Evolutionary conservation across 139 green algal genomes (phyloP).

Genomic region (Prasinococcaceae sp.): DNA sequence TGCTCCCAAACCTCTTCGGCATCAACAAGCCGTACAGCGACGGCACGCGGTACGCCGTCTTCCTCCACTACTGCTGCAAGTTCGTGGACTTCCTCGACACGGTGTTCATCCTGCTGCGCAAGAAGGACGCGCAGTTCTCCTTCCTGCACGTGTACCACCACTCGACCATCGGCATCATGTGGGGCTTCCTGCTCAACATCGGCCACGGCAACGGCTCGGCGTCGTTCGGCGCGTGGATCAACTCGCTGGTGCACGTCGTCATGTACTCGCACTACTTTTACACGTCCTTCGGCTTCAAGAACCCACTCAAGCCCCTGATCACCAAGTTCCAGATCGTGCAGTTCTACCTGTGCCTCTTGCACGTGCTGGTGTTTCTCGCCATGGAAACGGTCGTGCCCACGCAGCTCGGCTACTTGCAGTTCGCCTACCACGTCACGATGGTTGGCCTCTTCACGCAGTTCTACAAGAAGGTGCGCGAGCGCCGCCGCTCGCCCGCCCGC

Average conservation of each 20-base stretch:
- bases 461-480: slow-evolving; percentile 22
- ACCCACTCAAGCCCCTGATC: slow-evolving; percentile 15
- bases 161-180: slow-evolving; percentile 10
- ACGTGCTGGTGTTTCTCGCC: neutral
- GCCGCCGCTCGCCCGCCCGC: too few relatives aligned
- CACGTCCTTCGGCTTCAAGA: slow-evolving; percentile 4
- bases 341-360: slow-evolving; percentile 11
- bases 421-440: slow-evolving; percentile 13
- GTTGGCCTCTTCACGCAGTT: slow-evolving; percentile 17
- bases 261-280: slow-evolving; percentile 25
- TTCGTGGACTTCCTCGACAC: slow-evolving; percentile 23
- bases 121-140: slow-evolving; percentile 18
- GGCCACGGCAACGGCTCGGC: neutral
- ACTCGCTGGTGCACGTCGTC: slow-evolving; percentile 21
- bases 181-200: slow-evolving; percentile 10
- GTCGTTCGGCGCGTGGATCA: slow-evolving; percentile 18
- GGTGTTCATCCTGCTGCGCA: slow-evolving; percentile 18
- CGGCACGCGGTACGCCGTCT: slow-evolving; percentile 7
- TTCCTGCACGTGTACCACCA: slow-evolving; percentile 29
- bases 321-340: slow-evolving; percentile 20
- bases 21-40: slow-evolving; percentile 1
- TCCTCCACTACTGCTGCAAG: slow-evolving; percentile 25
- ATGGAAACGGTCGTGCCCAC: neutral
- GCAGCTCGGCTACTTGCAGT: neutral
- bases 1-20: neutral